These are phyloP conservation scores for Taphrina confusa DNA, from an alignment of 1,139 yeast genomes.

Conservation along the genomic window DNA sequence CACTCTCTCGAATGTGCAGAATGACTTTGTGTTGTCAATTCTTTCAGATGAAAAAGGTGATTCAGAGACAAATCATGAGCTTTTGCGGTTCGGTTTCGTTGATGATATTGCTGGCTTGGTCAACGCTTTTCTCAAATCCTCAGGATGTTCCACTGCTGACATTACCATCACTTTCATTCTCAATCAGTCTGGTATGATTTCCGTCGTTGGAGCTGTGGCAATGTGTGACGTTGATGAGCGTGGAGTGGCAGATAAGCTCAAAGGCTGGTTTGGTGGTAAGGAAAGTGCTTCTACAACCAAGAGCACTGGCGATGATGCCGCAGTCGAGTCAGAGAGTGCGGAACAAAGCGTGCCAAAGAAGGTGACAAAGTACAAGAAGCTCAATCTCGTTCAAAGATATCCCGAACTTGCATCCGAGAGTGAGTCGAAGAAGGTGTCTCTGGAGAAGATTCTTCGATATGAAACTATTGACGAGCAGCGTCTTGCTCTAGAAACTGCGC, in stretches of 20 bases:
- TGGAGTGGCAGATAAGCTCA: constrained; percentile 27
- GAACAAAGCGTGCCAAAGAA: constrained; percentile 21
- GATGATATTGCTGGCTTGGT: constrained; percentile 7
- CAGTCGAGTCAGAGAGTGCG: constrained; percentile 13
- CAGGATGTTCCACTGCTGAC: constrained; percentile 10
- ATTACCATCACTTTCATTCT: constrained; percentile 21
- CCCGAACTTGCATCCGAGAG: constrained; percentile 2
- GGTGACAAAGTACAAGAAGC: not conserved
- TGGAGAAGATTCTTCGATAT: constrained; percentile 43
- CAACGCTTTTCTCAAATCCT: not conserved
- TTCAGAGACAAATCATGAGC: not conserved
- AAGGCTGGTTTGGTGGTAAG: constrained; percentile 28
- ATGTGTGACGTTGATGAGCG: constrained; percentile 24
- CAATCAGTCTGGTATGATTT: constrained; percentile 30
- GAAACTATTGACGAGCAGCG: constrained; percentile 45
- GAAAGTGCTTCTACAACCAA: constrained; percentile 6
- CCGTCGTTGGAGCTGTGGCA: constrained; percentile 2
- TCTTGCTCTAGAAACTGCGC: constrained; percentile 44
- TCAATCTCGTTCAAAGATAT: not conserved
- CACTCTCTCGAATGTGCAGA: not conserved
- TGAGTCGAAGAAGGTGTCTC: constrained; percentile 38
- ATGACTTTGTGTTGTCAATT: constrained; percentile 12
- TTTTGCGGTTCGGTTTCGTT: constrained; percentile 18
- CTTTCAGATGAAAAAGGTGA: not conserved
- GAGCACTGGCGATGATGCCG: not conserved